Evolutionary conservation across 805 yeast genomes (phyloP).

Genomic region (Saturnispora zaruensis): DNA sequence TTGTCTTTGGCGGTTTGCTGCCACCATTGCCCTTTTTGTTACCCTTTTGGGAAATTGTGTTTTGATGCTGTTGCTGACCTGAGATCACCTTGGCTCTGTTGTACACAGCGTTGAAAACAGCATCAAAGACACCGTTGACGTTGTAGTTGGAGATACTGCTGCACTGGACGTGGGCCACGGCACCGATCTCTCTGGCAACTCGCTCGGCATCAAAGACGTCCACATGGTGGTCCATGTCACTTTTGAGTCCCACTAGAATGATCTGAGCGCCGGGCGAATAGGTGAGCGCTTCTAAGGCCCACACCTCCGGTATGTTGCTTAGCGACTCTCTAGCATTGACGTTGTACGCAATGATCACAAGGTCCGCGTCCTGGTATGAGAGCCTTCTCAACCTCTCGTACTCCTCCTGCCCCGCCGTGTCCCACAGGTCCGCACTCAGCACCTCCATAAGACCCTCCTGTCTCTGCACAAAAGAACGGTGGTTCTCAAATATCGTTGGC

Average conservation of each 20-base stretch:
- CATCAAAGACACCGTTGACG: slow-evolving; percentile 58
- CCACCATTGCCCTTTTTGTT: neutral
- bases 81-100: slow-evolving; percentile 14
- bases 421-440: slow-evolving; percentile 86
- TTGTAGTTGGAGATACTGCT: slow-evolving; percentile 67
- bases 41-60: neutral
- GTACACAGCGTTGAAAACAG: slow-evolving; percentile 31
- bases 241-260: slow-evolving; percentile 73
- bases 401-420: slow-evolving; percentile 92
- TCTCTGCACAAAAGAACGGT: slow-evolving; percentile 85
- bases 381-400: slow-evolving; percentile 82
- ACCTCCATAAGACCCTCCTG: slow-evolving; percentile 75
- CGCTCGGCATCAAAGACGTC: slow-evolving; percentile 20
- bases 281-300: slow-evolving; percentile 83
- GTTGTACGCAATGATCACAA: slow-evolving; percentile 68
- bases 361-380: slow-evolving; percentile 76
- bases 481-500: slow-evolving; percentile 94
- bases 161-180: slow-evolving; percentile 67
- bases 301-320: slow-evolving; percentile 64
- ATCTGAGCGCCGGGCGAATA: slow-evolving; percentile 77
- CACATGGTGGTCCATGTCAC: slow-evolving; percentile 45
- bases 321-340: slow-evolving; percentile 55
- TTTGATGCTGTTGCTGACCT: slow-evolving; percentile 2
- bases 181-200: slow-evolving; percentile 43
- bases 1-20: neutral